Percentiles rank a stretch among this genome's conserved stretches.
These are phyloP conservation scores for Kodamaea arcana DNA, from an alignment of 1,139 yeast genomes.

Conservation along the genomic window DNA sequence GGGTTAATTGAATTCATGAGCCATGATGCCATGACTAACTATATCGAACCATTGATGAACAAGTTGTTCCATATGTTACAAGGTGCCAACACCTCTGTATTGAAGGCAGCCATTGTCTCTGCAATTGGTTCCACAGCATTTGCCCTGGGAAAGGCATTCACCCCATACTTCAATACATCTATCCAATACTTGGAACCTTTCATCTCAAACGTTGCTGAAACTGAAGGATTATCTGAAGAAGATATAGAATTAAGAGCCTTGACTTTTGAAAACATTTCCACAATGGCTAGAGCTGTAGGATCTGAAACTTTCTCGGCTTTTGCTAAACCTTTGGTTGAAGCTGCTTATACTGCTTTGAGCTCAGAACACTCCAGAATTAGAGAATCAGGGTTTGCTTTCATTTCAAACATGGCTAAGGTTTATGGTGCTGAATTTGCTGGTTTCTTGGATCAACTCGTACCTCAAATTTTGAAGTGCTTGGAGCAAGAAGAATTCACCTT, in stretches of 20 bases:
- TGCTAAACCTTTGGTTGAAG: slow-evolving; percentile 85
- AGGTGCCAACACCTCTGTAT: slow-evolving; percentile 56
- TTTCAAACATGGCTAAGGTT: slow-evolving; percentile 91
- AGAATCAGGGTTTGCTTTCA: slow-evolving; percentile 94
- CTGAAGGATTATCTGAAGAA: slow-evolving; percentile 71
- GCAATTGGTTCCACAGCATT: slow-evolving; percentile 97
- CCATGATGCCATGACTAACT: slow-evolving; percentile 76
- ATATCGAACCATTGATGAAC: slow-evolving; percentile 86
- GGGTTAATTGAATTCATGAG: slow-evolving; percentile 89
- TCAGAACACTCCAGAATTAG: slow-evolving; percentile 81
- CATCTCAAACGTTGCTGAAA: slow-evolving; percentile 56
- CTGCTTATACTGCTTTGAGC: slow-evolving; percentile 77
- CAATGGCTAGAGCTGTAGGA: slow-evolving; percentile 97
- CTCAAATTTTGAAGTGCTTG: slow-evolving; percentile 78
- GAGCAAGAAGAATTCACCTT: slow-evolving; percentile 76
- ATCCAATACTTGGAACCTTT: slow-evolving; percentile 79
- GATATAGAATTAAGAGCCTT: slow-evolving; percentile 85
- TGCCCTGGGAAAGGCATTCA: slow-evolving; percentile 84
- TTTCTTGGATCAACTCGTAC: slow-evolving; percentile 76
- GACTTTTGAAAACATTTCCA: slow-evolving; percentile 88
- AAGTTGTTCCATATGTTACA: slow-evolving; percentile 81
- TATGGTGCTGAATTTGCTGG: slow-evolving; percentile 88
- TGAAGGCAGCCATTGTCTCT: slow-evolving; percentile 86
- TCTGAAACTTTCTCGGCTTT: slow-evolving; percentile 79
- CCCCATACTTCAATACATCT: slow-evolving; percentile 81